Evolutionary conservation across 2,329 filamentous ascomycete species (phyloP), one percentile per base, ranked within the genome.

Genomic region (Dryadomyces quercus-mongolicae): DNA sequence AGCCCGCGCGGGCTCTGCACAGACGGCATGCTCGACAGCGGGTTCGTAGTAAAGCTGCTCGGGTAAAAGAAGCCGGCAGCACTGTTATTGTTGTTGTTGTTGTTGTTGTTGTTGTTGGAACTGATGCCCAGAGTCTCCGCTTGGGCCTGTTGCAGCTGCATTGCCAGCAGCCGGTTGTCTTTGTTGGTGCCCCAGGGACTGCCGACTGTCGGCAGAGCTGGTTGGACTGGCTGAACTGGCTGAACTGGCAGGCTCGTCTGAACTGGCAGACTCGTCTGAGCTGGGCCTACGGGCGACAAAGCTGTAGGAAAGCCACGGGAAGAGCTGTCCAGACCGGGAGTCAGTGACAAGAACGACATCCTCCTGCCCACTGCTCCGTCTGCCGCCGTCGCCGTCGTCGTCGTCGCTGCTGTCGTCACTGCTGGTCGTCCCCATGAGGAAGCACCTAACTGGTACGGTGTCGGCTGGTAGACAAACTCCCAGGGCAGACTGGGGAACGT

Each of bases 401-500:
- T 40, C 36, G 36, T 4, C 8, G 15, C 36, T 3, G 36, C 3
- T 12, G 50, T 5, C 18, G 49, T 13, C 4, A 22, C 13, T 13
- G 47, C 7, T n/a, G 47, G 10, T 34, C 31, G 12, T 2, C 47
- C 31, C 25, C 47, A 49, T 2, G n/a, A 15, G 9, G 16, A n/a
- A 16, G 47, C 12, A 2, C 31, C 15, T 22, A 38, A 46, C 7
- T 22, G 21, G 43, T 52, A 53, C 6, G 55, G 55, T 22, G 38
- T 54, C 3, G 55, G 55, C 21, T 53, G 42, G 42, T 44, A 54
- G 5, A 57, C 50, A 8, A 53, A 45, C 5, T 55, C 67, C 77
- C 77, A 80, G 2, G 77, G 76, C 40, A 79, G 66, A 49, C 61
- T 70, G 4, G 71, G 71, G 31, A 73, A 67, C 6, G 66, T 52